phyloP scores from a whole-genome alignment of 306 rosid species.

The Datisca glomerata region DNA sequence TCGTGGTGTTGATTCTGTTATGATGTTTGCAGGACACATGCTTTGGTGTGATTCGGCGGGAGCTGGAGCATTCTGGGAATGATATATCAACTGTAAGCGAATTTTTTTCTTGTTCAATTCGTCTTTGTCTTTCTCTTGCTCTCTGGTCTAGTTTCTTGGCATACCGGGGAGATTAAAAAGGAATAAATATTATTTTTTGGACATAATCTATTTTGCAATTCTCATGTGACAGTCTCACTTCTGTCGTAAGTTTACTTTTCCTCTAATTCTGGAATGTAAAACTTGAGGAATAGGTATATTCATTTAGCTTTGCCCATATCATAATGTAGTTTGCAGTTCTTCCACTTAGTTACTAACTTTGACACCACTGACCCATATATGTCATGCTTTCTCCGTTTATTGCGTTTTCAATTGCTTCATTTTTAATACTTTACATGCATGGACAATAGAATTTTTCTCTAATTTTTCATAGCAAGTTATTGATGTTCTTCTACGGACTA shows the following conservation, averaged over 20 bases:
- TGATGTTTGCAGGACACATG: conserved; percentile 59
- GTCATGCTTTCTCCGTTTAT: not conserved
- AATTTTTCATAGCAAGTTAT: no score
- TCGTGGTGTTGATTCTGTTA: conserved; percentile 7
- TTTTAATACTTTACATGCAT: not conserved
- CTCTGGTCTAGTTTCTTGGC: not conserved
- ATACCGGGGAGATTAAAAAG: not conserved
- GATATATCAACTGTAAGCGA: conserved; percentile 48
- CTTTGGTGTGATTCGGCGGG: conserved; percentile 70
- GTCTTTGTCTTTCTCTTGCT: not conserved
- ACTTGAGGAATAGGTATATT: not conserved
- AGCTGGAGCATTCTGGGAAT: conserved; percentile 54
- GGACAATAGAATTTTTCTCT: no score
- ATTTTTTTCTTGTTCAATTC: not conserved
- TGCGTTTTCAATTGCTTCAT: not conserved
- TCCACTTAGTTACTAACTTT: not conserved
- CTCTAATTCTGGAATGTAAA: not conserved
- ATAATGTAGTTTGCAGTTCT: not conserved
- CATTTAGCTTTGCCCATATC: not conserved
- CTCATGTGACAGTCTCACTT: not conserved
- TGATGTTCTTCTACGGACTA: no score
- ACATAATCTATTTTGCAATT: not conserved
- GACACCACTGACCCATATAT: not conserved
- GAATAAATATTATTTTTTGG: no score
- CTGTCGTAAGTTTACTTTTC: no score